phyloP scores from a whole-genome alignment of 2,329 filamentous ascomycete genomes.

The Dendryphion nanum region DNA sequence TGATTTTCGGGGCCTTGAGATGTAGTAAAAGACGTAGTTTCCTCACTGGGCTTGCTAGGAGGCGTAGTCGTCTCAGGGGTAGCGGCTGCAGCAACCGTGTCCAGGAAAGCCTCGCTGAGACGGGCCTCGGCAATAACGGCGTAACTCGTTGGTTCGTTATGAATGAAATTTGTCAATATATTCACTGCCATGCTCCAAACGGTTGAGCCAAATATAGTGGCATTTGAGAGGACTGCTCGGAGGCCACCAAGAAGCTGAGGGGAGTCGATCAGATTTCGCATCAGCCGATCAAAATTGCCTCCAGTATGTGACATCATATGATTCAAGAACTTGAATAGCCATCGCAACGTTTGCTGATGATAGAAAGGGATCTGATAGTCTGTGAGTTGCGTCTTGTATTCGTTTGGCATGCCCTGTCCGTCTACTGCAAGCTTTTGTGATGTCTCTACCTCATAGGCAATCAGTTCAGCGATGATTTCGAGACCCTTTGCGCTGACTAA shows the following conservation, averaged over 20 bases:
- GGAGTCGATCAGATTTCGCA: slow-evolving; percentile 93
- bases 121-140: slow-evolving; percentile 93
- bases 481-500: slow-evolving; percentile 81
- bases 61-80: too few relatives aligned
- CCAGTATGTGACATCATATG: slow-evolving; percentile 85
- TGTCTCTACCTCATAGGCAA: slow-evolving; percentile 72
- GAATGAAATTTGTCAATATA: slow-evolving; percentile 93
- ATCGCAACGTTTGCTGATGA: slow-evolving; percentile 89
- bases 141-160: slow-evolving; percentile 98
- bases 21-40: neutral
- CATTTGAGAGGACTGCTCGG: slow-evolving; percentile 77
- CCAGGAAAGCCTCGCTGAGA: slow-evolving; percentile 80
- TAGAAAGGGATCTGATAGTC: slow-evolving; percentile 94
- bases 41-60: neutral
- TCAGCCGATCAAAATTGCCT: slow-evolving; percentile 81
- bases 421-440: slow-evolving; percentile 65
- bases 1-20: neutral
- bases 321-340: slow-evolving; percentile 92
- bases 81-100: slow-evolving; percentile 70
- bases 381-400: slow-evolving; percentile 76
- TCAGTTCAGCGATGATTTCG: slow-evolving; percentile 84
- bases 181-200: slow-evolving; percentile 95
- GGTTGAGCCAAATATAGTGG: slow-evolving; percentile 78
- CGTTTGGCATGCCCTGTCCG: slow-evolving; percentile 68
- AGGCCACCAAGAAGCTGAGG: slow-evolving; percentile 78